phyloP scores from a whole-genome alignment of 441 rosid species.

The Pelargonium citronellum region DNA sequence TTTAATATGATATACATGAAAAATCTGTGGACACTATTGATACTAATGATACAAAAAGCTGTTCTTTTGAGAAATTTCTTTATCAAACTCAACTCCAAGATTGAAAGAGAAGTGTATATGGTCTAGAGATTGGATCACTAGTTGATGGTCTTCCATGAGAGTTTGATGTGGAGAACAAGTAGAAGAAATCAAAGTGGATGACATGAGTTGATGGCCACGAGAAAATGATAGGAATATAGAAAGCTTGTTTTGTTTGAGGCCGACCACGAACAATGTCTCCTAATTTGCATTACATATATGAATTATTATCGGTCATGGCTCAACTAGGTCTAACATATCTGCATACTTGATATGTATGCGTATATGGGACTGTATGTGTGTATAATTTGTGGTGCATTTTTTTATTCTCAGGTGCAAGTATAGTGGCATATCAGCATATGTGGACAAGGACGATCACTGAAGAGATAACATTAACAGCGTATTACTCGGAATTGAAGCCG shows the following conservation, averaged over 20 bases:
- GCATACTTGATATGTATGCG: not conserved
- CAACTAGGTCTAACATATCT: not conserved
- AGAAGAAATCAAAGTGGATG: not conserved
- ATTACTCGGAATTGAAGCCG: not conserved
- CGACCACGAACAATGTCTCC: not conserved
- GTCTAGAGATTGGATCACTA: not conserved
- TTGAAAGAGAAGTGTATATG: not conserved
- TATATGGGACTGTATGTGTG: conserved; percentile 1
- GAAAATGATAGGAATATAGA: not conserved
- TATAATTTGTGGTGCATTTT: conserved; percentile 6
- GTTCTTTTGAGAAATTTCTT: not conserved
- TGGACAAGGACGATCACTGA: not conserved
- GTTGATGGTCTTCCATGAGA: not conserved
- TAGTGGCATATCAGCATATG: not conserved
- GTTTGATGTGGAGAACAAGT: conserved; percentile 3
- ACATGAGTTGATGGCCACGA: not conserved
- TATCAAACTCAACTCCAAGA: not conserved
- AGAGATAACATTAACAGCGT: not conserved
- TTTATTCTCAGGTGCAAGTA: not conserved
- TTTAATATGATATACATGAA: not conserved
- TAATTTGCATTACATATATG: not conserved
- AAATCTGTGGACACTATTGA: not conserved
- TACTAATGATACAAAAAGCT: not conserved
- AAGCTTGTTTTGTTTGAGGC: not conserved
- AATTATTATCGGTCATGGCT: not conserved